Evolutionary conservation across 352 stramenopile species (phyloP).

Genomic region (Heterotrichella gracilis): DNA sequence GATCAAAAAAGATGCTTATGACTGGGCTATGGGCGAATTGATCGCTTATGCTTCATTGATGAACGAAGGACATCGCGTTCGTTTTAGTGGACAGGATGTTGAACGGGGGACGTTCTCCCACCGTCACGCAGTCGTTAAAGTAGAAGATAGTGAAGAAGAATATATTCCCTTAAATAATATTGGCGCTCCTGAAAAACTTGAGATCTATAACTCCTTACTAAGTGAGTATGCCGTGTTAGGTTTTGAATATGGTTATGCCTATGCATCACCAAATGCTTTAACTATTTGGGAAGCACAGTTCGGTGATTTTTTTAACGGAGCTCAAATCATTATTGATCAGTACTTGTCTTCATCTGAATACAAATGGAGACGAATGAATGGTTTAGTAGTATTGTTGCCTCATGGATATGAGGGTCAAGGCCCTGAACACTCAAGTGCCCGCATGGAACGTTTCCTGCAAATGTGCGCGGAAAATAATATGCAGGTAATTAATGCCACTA

Average conservation of each 20-base stretch:
- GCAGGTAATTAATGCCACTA: background rate
- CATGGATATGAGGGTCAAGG: background rate
- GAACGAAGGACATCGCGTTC: background rate
- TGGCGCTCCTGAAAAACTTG: background rate
- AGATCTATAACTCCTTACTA: background rate
- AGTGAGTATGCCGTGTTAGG: background rate
- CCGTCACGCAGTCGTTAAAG: background rate
- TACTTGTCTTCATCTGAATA: background rate
- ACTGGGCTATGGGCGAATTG: conserved; percentile 6
- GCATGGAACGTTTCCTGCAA: background rate
- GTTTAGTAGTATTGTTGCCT: background rate
- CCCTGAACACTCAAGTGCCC: background rate
- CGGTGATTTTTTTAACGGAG: background rate
- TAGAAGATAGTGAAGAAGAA: background rate
- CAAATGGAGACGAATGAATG: background rate
- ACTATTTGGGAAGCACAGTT: background rate
- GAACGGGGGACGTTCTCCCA: background rate
- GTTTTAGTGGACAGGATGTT: background rate
- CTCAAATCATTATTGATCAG: background rate
- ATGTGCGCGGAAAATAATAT: background rate
- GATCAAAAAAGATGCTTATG: conserved; percentile 26
- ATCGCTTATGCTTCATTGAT: background rate
- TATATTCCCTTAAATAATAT: background rate
- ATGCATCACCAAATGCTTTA: background rate
- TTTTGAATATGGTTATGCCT: background rate